Base-by-base conservation (phyloP, 2,329 filamentous ascomycete species). In the Akanthomyces uredinophilus region DNA sequence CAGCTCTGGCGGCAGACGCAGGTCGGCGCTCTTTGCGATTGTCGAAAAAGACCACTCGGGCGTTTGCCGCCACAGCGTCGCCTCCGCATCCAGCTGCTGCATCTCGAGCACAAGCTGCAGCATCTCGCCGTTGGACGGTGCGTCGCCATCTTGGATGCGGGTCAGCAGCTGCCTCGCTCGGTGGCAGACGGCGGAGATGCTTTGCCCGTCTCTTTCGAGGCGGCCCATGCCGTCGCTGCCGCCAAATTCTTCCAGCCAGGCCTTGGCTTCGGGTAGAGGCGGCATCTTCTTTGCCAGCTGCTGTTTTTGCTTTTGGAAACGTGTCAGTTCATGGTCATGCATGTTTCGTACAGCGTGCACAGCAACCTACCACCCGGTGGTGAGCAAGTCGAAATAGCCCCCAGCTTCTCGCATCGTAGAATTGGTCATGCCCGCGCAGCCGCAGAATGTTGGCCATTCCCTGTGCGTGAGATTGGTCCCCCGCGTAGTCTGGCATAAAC, bases 371-470 rank as follows among this genome's bases (percentile, higher is more conserved):
- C 27, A 77, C 64, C 7, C 75, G 67, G 58, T 78, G 75, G 52
- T 77, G 73, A 22, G 74, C 73, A 35, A 78, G 68, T 18, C 74
- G 69, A 58, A 77, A 77, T 3, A 78, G 66, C 46, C 73, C 70
- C 75, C 74, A 78, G 20, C 74, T 73, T 27, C 75, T 71, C 29
- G 75, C 62, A 54, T 69, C 69, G 47, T 76, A 67, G 27, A 77
- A 68, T 51, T 73, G 70, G 18, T 73, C 68, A 32, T 69, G 65
- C 10, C 74, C 75, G 18, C 74, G 70, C 0, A 77, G 66, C 20
- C 75, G 68, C 32, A 77, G 66, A 10, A 77, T 75, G 32, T 77
- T 73, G 4, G 74, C 74, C 74, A 78, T 77, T 18, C 75, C 75
- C 60, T 77, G 73, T 13, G 71, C 68, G 63, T 77, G 75, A 27